Evolutionary conservation across 2,329 filamentous ascomycete species (phyloP), one percentile per base, ranked within the genome.

Genomic region (Harringtonia aguacate): DNA sequence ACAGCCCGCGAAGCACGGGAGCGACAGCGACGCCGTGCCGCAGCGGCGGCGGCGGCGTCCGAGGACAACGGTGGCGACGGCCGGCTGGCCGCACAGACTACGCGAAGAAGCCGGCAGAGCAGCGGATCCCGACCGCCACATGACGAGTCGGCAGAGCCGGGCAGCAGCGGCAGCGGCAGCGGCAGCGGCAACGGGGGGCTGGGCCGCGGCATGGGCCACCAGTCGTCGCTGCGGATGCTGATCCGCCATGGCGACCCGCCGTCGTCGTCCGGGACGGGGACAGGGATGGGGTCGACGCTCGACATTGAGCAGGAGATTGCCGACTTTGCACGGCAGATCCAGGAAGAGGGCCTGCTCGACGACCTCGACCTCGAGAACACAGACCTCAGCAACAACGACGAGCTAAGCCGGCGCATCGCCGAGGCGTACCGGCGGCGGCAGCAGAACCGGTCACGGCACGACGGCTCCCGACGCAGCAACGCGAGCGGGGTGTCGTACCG

Each of bases 311-410:
- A 84, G 48, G 88, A 95, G 58, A 94, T 95, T 47, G 77, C 92
- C 52, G 87, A 92, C 48, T 94, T 95, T 54, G 76, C 94, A 52
- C 77, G 86, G 36, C 87, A 94, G 58, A 95, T 61, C 27, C 58
- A 61, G 45, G 58, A 61, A 48, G 59, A 53, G 56, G 88, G 90
- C 0, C 65, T 95, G 18, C 63, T 95, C 29, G 86, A 95, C 55
- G 89, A 87, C 17, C 79, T 95, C 38, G 89, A 95, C 57, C 66
- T 95, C 44, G 85, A 92, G 55, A 89, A 89, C 50, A 79, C 95
- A 43, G 88, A 90, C 49, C 72, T 87, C 15, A 77, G 70, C 39
- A 85, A 88, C 55, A 87, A 95, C 57, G 88, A 95, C 55, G 86
- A 94, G 56, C 77, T 97, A 15, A 94, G 86, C 51, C 84, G 90